These are phyloP conservation scores for Plantago elongata DNA, from an alignment of 257 asterid genomes.

Conservation along the genomic window DNA sequence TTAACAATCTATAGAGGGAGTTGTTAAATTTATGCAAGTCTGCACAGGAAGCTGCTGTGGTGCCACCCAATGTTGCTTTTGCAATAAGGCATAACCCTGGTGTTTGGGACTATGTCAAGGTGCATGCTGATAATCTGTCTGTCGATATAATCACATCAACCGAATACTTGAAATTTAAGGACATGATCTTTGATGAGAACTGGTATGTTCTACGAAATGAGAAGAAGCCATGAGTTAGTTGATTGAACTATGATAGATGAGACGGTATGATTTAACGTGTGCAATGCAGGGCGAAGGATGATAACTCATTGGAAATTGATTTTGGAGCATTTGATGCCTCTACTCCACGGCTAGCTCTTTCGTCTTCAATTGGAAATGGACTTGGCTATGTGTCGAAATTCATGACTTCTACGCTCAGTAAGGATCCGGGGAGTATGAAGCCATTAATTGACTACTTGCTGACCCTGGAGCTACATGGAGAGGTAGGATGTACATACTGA, in stretches of 20 bases:
- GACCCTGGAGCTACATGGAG: slow-evolving; percentile 61
- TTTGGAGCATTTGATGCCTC: slow-evolving; percentile 58
- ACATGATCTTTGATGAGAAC: slow-evolving; percentile 51
- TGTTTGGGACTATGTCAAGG: slow-evolving; percentile 62
- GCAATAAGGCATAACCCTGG: slow-evolving; percentile 71
- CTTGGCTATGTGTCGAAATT: slow-evolving; percentile 46
- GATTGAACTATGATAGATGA: background rate
- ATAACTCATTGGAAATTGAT: slow-evolving; percentile 65
- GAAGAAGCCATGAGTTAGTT: background rate
- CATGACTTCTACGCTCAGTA: slow-evolving; percentile 55
- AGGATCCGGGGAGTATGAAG: slow-evolving; percentile 43
- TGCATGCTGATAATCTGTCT: slow-evolving; percentile 49
- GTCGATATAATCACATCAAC: slow-evolving; percentile 47
- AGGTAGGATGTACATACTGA: slow-evolving; percentile 31
- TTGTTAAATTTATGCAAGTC: background rate
- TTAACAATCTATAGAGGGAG: too few relatives aligned
- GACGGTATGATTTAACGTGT: background rate
- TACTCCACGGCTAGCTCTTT: slow-evolving; percentile 39
- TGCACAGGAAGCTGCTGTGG: slow-evolving; percentile 74
- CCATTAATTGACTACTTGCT: slow-evolving; percentile 56
- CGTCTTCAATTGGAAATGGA: slow-evolving; percentile 68
- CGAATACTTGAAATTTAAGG: slow-evolving; percentile 64
- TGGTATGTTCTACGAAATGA: slow-evolving; percentile 36
- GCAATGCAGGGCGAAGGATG: slow-evolving; percentile 64
- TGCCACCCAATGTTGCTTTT: slow-evolving; percentile 72